Base-by-base conservation (phyloP, 495 filamentous ascomycete genomes). In the Hypoxylon fuscum region DNA sequence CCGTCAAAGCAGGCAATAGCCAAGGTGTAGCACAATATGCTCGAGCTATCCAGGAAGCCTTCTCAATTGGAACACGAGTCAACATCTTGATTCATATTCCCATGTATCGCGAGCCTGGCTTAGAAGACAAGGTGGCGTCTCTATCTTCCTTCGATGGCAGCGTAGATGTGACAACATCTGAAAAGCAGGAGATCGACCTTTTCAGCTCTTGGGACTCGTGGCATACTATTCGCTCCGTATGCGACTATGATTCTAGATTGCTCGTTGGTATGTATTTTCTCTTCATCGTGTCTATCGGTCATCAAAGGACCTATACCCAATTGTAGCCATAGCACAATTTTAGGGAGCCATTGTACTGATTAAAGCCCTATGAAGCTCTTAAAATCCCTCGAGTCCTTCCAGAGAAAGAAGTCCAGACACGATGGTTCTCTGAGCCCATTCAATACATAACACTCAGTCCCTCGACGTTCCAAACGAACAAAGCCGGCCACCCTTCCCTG, bases 341-440 rank as follows among this genome's bases (percentile, higher is more conserved):
- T 9, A 12, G 41, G 8, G 21, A 4, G 1, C 10, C 12, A 11
- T 37, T 25, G 20, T 38, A 20, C 63, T 63, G 53, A 67, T 29
- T 1, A 2, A 15, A 20, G 9, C 8, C 12, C 40, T 9, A 23
- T 21, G 8, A 61, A 96, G 92, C 89, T n/a, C 79, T 98, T 10
- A 80, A 81, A 51, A 79, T 98, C 48, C 92, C 93, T 21, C 85
- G 85, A n/a, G 82, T 88, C 29, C 80, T 97, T 15, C 96, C 96
- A 5, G 77, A 87, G 18, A 78, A 84, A 32, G 76, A 82, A 18
- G 79, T 97, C 6, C 91, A 95, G 64, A 87, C 86, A 11, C 83
- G 95, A n/a, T 99, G 95, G 95, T 93, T 92, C 75, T 88, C 91
- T 1, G 95, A 99, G 63, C 93, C 95, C 17, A 79, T 98, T 2